Percentiles rank a stretch among this genome's conserved stretches.
phyloP scores from a whole-genome alignment of 2,329 filamentous ascomycete genomes.

The Fusarium udum region DNA sequence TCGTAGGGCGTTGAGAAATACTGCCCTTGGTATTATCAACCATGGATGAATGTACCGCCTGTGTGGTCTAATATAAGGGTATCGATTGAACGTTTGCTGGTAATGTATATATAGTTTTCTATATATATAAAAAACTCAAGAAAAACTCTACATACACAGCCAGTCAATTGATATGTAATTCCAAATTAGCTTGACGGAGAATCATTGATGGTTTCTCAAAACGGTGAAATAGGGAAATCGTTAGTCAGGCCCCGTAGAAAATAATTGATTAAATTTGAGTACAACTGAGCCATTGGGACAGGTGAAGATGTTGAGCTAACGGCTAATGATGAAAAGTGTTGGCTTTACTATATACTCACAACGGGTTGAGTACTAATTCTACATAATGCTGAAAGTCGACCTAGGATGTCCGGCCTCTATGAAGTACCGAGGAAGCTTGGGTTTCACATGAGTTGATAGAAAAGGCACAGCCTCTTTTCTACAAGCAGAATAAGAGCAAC shows the following conservation, averaged over 20 bases:
- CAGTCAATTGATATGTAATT: neutral
- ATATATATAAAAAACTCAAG: too few relatives aligned
- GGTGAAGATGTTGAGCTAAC: neutral
- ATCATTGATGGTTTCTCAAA: neutral
- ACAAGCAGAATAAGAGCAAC: neutral
- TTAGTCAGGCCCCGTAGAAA: neutral
- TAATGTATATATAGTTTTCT: too few relatives aligned
- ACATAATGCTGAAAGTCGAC: neutral
- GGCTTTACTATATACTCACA: neutral
- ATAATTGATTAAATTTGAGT: neutral
- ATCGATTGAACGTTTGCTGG: neutral
- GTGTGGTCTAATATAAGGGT: too few relatives aligned
- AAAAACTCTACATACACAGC: too few relatives aligned
- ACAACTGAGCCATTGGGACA: too few relatives aligned
- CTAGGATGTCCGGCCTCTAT: neutral
- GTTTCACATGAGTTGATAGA: neutral
- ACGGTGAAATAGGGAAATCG: neutral
- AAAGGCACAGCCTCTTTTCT: neutral
- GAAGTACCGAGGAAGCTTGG: neutral
- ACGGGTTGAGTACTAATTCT: neutral
- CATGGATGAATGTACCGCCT: neutral
- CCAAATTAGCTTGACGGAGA: neutral
- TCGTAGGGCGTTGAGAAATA: neutral
- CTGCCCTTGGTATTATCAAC: neutral
- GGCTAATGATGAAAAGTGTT: neutral